These are phyloP conservation scores for Rhododendron simsii DNA, from an alignment of 148 eudicot genomes.

Conservation along the genomic window DNA sequence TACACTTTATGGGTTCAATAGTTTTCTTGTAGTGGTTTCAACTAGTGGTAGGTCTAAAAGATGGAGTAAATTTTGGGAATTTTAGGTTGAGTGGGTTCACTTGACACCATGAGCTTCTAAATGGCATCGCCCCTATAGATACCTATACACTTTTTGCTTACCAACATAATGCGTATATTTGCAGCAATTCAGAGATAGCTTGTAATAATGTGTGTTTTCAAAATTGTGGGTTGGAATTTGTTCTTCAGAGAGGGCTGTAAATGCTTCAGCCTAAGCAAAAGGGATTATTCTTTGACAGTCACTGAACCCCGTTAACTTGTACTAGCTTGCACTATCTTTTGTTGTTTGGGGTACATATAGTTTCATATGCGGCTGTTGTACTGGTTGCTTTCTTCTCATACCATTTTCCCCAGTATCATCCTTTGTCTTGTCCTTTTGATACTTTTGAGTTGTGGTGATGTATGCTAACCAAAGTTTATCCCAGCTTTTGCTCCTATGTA, in stretches of 20 bases:
- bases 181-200: neutral
- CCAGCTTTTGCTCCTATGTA: neutral
- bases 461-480: neutral
- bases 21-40: neutral
- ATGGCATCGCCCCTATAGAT: neutral
- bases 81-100: neutral
- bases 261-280: neutral
- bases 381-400: neutral
- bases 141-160: neutral
- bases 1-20: too few species aligned
- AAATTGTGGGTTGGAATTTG: neutral
- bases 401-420: neutral
- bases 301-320: neutral
- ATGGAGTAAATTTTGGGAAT: neutral
- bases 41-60: too few species aligned
- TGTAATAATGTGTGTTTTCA: neutral
- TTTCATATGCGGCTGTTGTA: neutral
- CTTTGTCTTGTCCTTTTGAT: neutral
- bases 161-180: neutral
- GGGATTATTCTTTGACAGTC: neutral
- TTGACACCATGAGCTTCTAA: neutral
- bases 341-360: neutral
- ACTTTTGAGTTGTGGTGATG: neutral
- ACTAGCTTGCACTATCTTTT: neutral
- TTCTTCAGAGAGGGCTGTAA: too few species aligned